phyloP scores from a whole-genome alignment of 768 basidiomycete species.

The Nidularia pulvinata region DNA sequence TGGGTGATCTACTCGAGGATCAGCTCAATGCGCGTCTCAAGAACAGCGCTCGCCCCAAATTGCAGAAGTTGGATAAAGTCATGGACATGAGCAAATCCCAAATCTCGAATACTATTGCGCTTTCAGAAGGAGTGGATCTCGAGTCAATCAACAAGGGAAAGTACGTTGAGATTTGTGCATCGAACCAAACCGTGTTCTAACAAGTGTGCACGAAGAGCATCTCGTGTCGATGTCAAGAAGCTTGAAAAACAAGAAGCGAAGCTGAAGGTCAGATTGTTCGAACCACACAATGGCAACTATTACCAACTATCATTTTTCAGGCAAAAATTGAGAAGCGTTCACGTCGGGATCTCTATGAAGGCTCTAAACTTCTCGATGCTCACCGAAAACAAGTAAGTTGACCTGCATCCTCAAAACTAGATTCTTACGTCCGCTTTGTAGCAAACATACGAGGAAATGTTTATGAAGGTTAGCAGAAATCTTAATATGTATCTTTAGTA shows the following conservation, averaged over 20 bases:
- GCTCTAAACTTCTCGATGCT: constrained; percentile 92
- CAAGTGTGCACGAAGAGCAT: constrained; percentile 52
- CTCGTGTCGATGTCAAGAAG: constrained; percentile 93
- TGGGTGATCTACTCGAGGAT: constrained; percentile 64
- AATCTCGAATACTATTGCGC: constrained; percentile 78
- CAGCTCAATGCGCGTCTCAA: constrained; percentile 58
- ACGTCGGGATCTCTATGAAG: constrained; percentile 89
- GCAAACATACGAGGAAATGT: constrained; percentile 99
- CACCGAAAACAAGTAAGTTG: constrained; percentile 79
- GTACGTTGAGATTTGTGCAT: constrained; percentile 35
- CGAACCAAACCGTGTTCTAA: constrained; percentile 9
- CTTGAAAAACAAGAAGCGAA: constrained; percentile 98
- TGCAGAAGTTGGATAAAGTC: constrained; percentile 81
- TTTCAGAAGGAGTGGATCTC: constrained; percentile 84
- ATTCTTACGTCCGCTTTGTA: constrained; percentile 25
- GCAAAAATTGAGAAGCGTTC: constrained; percentile 98
- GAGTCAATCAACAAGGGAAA: constrained; percentile 96
- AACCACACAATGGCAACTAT: background rate
- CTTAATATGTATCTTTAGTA: background rate
- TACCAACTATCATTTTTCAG: constrained; percentile 26
- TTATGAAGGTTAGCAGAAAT: constrained; percentile 87
- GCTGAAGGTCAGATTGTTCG: constrained; percentile 54
- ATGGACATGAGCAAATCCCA: constrained; percentile 87
- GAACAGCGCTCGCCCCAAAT: constrained; percentile 60
- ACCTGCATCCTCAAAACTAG: background rate